These are phyloP conservation scores for Cercospora brassicicola DNA, from an alignment of 2,329 filamentous ascomycete genomes.

Conservation along the genomic window DNA sequence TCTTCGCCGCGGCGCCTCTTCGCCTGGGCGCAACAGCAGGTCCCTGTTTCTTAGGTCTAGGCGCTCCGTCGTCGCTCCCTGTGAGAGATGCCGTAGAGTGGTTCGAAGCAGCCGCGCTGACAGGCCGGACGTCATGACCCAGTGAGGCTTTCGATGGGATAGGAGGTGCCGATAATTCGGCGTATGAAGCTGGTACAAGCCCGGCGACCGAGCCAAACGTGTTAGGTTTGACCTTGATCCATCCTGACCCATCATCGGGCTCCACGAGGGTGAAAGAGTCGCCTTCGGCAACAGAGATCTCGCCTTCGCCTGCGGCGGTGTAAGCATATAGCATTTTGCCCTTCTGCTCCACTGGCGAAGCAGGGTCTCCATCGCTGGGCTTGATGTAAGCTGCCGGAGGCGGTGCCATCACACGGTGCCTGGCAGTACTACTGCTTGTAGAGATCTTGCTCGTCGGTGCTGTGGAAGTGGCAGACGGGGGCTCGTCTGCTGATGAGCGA, in stretches of 20 bases:
- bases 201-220: slow-evolving; percentile 67
- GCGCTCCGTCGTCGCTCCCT: slow-evolving; percentile 47
- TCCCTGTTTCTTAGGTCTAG: slow-evolving; percentile 73
- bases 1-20: slow-evolving; percentile 72
- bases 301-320: slow-evolving; percentile 75
- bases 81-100: slow-evolving; percentile 66
- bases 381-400: slow-evolving; percentile 76
- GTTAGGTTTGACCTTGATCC: slow-evolving; percentile 72
- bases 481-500: slow-evolving; percentile 50
- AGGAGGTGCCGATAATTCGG: slow-evolving; percentile 58
- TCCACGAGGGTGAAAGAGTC: slow-evolving; percentile 76
- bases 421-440: slow-evolving; percentile 44
- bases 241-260: slow-evolving; percentile 87
- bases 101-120: slow-evolving; percentile 57
- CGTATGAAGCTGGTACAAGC: slow-evolving; percentile 81
- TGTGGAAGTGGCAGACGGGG: slow-evolving; percentile 17
- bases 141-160: slow-evolving; percentile 16
- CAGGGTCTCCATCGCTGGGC: slow-evolving; percentile 56
- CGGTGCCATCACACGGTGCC: slow-evolving; percentile 77
- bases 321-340: slow-evolving; percentile 91
- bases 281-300: slow-evolving; percentile 77
- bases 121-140: slow-evolving; percentile 21
- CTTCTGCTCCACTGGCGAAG: slow-evolving; percentile 58
- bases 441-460: slow-evolving; percentile 22
- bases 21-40: slow-evolving; percentile 89